Evolutionary conservation across 352 stramenopile species (phyloP).

Genomic region (Phytophthora quininea): DNA sequence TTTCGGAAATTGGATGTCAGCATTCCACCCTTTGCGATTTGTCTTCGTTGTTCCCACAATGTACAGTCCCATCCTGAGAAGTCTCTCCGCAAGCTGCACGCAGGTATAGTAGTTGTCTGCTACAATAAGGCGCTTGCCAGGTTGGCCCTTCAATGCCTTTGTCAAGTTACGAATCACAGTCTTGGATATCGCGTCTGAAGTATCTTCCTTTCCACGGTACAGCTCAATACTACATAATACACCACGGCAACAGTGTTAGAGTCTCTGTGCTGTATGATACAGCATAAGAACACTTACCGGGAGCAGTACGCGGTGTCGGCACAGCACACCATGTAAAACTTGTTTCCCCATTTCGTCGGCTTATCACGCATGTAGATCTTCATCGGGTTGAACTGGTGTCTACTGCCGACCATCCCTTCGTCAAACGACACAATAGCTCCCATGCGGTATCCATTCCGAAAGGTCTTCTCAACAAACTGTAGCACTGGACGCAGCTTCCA

Average conservation of each 20-base stretch:
- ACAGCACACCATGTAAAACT: slow-evolving; percentile 27
- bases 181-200: not conserved
- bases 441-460: slow-evolving; percentile 7
- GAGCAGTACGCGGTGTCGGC: slow-evolving; percentile 7
- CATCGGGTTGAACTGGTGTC: slow-evolving; percentile 21
- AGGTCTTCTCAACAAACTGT: slow-evolving; percentile 9
- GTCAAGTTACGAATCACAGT: not conserved
- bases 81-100: not conserved
- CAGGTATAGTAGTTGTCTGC: not conserved
- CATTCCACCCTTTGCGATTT: not conserved
- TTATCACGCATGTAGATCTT: slow-evolving; percentile 17
- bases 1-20: not conserved
- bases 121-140: not conserved
- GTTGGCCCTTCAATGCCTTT: not conserved
- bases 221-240: not conserved
- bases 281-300: slow-evolving; percentile 5
- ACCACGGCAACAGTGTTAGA: not conserved
- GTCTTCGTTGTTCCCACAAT: not conserved
- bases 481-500: slow-evolving; percentile 14
- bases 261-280: slow-evolving; percentile 1
- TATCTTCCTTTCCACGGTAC: not conserved
- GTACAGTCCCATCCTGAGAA: not conserved
- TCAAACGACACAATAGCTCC: slow-evolving; percentile 10
- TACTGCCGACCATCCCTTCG: slow-evolving; percentile 14
- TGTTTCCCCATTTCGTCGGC: slow-evolving; percentile 17